Evolutionary conservation across 352 stramenopile species (phyloP).

Genomic region (Globisporangium spinosum): DNA sequence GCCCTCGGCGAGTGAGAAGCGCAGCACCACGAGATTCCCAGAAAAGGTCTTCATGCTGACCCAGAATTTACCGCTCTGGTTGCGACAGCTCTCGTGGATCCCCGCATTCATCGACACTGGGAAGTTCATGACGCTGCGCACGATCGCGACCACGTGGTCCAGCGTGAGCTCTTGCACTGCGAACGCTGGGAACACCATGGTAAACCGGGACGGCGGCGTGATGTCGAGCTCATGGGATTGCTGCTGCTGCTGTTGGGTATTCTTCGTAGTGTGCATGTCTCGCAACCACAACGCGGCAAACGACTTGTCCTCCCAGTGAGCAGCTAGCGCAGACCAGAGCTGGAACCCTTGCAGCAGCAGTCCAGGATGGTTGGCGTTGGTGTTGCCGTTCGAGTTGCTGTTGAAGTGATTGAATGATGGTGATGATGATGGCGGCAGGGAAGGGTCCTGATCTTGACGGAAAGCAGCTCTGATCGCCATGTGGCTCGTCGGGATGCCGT

Average conservation of each 20-base stretch:
- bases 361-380: neutral
- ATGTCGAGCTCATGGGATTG: conserved; percentile 2
- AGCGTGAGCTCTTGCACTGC: conserved; percentile 16
- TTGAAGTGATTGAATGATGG: neutral
- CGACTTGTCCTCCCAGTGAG: conserved; percentile 25
- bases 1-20: conserved; percentile 16
- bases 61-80: conserved; percentile 48
- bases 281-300: conserved; percentile 32
- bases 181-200: conserved; percentile 20
- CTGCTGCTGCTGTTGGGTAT: neutral
- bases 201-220: conserved; percentile 16
- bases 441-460: conserved; percentile 32
- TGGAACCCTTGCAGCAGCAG: conserved; percentile 28
- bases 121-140: conserved; percentile 28
- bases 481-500: conserved; percentile 29
- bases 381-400: neutral
- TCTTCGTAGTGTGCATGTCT: neutral
- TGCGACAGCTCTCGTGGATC: conserved; percentile 36
- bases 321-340: conserved; percentile 36
- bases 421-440: conserved; percentile 14
- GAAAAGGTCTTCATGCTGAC: conserved; percentile 37
- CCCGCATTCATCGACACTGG: conserved; percentile 16
- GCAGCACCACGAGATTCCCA: conserved; percentile 46
- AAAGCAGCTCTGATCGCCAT: conserved; percentile 34
- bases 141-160: conserved; percentile 34